These are phyloP conservation scores for Candida sonorensis DNA, from an alignment of 805 yeast genomes.

Conservation along the genomic window DNA sequence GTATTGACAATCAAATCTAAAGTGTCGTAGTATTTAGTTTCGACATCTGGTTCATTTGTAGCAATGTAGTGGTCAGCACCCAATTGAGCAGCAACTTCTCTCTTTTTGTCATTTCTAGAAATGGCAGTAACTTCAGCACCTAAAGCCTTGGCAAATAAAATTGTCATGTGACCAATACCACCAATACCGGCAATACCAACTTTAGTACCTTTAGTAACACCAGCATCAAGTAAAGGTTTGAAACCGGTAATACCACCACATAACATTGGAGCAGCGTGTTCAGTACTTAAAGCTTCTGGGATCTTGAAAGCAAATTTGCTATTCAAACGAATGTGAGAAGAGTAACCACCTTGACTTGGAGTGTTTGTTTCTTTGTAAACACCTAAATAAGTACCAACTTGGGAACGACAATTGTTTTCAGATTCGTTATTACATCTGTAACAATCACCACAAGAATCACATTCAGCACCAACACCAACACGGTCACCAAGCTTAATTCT, in stretches of 20 bases:
- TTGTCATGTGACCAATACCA: constrained; percentile 42
- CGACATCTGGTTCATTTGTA: constrained; percentile 43
- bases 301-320: constrained; percentile 40
- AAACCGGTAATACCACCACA: constrained; percentile 53
- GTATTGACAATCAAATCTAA: constrained; percentile 45
- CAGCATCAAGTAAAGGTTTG: constrained; percentile 37
- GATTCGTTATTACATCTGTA: constrained; percentile 29
- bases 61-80: constrained; percentile 53
- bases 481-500: constrained; percentile 38
- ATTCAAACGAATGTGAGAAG: constrained; percentile 39
- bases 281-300: constrained; percentile 38
- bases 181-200: constrained; percentile 46
- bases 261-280: constrained; percentile 44
- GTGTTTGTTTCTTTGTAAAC: constrained; percentile 40
- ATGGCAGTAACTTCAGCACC: constrained; percentile 56
- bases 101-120: constrained; percentile 44
- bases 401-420: constrained; percentile 43
- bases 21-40: constrained; percentile 21
- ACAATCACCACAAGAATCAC: constrained; percentile 33
- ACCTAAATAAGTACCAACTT: constrained; percentile 45
- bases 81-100: constrained; percentile 38
- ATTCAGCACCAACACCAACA: constrained; percentile 46
- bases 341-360: constrained; percentile 41
- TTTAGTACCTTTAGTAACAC: constrained; percentile 40
- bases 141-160: constrained; percentile 47